Evolutionary conservation across 768 basidiomycete genomes (phyloP), one percentile per base, ranked within the genome.

Genomic region (Naganishia friedmannii): DNA sequence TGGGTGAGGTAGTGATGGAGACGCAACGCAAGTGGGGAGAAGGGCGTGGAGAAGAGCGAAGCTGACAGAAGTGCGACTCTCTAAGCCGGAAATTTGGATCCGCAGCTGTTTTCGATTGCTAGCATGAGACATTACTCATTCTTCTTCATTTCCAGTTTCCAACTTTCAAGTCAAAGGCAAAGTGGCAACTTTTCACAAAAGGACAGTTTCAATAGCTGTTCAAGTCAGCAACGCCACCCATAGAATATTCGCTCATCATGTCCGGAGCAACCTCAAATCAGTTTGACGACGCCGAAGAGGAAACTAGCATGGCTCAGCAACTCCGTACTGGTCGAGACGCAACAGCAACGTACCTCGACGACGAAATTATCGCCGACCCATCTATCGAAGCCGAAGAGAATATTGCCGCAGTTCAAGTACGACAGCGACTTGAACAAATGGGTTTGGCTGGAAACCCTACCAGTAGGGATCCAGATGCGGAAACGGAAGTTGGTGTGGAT

Each of bases 371-470:
- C 15, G 60, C 42, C 9, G 60, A 63, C 60, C 60, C 60, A 10
- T 63, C 39, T 13, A n/a, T 63, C 21, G 60, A 63, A 63, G 60
- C 60, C n/a, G 60, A 63, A 21, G 60, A 63, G 42, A 63, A 63
- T 15, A 63, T 63, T n/a, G 60, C 60, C n/a, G 60, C 60, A 12
- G 60, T 63, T 13, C 60, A 63, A 29, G 60, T 63, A 26, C 60
- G 39, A 26, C 39, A 63, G 28, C 37, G 39, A 1, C 42, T 63
- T 10, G 60, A 63, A 29, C 60, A 63, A 15, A 45, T 63, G 60
- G 60, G 60, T n/a, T 29, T 63, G 2, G 60, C 39, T 2, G 39
- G 60, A 3, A 26, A 42, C n/a, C 34, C 10, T 39, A 12, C 32
- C 23, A 37, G 2, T 10, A 58, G 57, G 34, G 57, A 58, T 39